These are phyloP conservation scores for Xerocomus spinulosus DNA, from an alignment of 768 basidiomycete genomes.

Conservation along the genomic window DNA sequence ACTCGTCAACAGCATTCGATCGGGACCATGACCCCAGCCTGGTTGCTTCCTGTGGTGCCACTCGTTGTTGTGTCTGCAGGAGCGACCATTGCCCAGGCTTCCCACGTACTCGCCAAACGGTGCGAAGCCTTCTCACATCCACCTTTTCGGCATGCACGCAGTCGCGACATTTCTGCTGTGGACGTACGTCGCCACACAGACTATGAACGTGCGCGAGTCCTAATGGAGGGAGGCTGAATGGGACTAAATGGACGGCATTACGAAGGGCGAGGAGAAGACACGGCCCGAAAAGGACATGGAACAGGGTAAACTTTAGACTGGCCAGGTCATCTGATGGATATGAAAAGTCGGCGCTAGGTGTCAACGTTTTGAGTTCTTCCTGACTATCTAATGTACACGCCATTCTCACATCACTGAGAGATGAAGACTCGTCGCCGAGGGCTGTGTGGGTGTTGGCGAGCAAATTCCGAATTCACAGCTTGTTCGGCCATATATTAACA, in stretches of 20 bases:
- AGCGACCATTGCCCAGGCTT: conserved; percentile 48
- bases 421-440: not conserved
- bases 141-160: conserved; percentile 50
- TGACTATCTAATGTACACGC: too few relatives aligned
- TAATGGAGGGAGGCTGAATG: conserved; percentile 28
- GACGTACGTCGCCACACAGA: conserved; percentile 43
- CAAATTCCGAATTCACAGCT: not conserved
- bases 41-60: conserved; percentile 76
- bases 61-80: conserved; percentile 71
- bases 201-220: conserved; percentile 34
- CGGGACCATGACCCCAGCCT: conserved; percentile 52
- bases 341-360: too few relatives aligned
- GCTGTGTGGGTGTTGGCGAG: not conserved
- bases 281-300: not conserved
- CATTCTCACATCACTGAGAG: too few relatives aligned
- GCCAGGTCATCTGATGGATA: too few relatives aligned
- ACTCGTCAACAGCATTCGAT: conserved; percentile 54
- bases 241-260: not conserved
- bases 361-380: too few relatives aligned
- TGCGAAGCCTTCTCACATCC: conserved; percentile 55
- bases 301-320: not conserved
- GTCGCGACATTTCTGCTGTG: conserved; percentile 49
- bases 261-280: conserved; percentile 2
- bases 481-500: not conserved
- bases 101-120: conserved; percentile 42